Evolutionary conservation across 2,329 filamentous ascomycete genomes (phyloP).

Genomic region (Colletotrichum sp.): DNA sequence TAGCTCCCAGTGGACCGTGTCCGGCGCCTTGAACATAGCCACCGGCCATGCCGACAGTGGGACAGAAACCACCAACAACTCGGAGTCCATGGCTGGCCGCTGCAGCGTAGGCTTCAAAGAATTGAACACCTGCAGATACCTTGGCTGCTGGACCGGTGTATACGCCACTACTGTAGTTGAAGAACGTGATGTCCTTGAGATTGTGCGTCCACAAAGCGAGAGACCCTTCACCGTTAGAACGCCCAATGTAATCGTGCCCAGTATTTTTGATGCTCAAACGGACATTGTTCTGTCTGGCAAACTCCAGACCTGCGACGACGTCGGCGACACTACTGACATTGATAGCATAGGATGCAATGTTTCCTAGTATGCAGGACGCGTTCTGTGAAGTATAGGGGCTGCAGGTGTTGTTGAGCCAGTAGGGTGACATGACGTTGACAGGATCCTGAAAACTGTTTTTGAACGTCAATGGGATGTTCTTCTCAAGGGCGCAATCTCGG

Average conservation of each 20-base stretch:
- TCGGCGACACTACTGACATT: conserved; percentile 30
- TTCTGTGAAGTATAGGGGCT: conserved; percentile 32
- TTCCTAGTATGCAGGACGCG: conserved; percentile 39
- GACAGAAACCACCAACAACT: conserved; percentile 51
- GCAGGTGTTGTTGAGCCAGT: conserved; percentile 31
- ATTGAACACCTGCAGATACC: conserved; percentile 49
- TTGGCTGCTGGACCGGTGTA: conserved; percentile 29
- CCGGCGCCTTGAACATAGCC: conserved; percentile 62
- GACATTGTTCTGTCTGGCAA: conserved; percentile 49
- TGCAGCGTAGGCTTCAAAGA: conserved; percentile 44
- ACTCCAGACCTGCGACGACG: conserved; percentile 35
- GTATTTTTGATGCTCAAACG: conserved; percentile 58
- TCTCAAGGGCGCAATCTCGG: background rate
- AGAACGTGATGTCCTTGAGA: conserved; percentile 29
- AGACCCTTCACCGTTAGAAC: conserved; percentile 36
- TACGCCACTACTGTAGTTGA: background rate
- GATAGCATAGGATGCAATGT: conserved; percentile 30
- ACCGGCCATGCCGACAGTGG: conserved; percentile 56
- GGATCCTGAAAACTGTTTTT: background rate
- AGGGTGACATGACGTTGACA: conserved; percentile 28
- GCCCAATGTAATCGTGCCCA: conserved; percentile 51
- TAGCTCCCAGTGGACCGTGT: conserved; percentile 48
- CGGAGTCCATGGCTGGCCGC: conserved; percentile 43
- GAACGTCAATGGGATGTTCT: background rate
- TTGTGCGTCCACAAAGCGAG: conserved; percentile 44